phyloP scores from a whole-genome alignment of 805 yeast genomes.

The Saccharomycopsis guyanensis region DNA sequence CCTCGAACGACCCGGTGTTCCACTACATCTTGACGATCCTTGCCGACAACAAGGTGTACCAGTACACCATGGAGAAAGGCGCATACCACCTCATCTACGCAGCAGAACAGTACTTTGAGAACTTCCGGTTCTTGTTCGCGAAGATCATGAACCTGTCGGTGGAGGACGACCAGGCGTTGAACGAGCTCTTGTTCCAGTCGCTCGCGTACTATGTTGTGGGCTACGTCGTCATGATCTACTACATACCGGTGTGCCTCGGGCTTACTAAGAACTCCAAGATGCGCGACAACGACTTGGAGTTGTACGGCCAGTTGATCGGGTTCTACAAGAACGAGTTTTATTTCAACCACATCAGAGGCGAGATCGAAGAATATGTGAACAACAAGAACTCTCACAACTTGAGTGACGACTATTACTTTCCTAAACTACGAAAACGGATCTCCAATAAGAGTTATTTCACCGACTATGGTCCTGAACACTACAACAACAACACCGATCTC shows the following conservation, averaged over 20 bases:
- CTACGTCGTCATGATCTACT: conserved; percentile 14
- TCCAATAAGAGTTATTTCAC: conserved; percentile 20
- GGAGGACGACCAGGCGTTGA: not conserved
- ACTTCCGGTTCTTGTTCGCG: conserved; percentile 10
- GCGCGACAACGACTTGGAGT: conserved; percentile 16
- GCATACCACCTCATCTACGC: conserved; percentile 3
- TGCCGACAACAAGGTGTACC: conserved; percentile 1
- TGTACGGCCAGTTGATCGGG: conserved; percentile 11
- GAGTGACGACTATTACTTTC: conserved; percentile 13
- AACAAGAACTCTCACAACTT: not conserved
- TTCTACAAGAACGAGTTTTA: conserved; percentile 18
- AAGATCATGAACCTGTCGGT: conserved; percentile 5
- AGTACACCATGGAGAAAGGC: not conserved
- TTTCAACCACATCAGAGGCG: conserved; percentile 16
- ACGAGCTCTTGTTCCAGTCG: conserved; percentile 16
- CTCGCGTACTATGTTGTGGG: conserved; percentile 19
- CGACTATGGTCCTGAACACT: conserved; percentile 20
- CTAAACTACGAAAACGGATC: conserved; percentile 15
- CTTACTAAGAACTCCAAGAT: not conserved
- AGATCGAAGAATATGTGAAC: conserved; percentile 18
- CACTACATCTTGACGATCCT: conserved; percentile 16
- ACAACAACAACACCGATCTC: conserved; percentile 11
- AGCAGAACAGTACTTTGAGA: conserved; percentile 12
- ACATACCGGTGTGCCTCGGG: conserved; percentile 15
- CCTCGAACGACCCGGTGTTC: conserved; percentile 14